A percentile compares a stretch with the other conserved stretches of the same genome.
Conservation (phyloP, 768 basidiomycete genomes). For the Clitopilus hobsonii region DNA sequence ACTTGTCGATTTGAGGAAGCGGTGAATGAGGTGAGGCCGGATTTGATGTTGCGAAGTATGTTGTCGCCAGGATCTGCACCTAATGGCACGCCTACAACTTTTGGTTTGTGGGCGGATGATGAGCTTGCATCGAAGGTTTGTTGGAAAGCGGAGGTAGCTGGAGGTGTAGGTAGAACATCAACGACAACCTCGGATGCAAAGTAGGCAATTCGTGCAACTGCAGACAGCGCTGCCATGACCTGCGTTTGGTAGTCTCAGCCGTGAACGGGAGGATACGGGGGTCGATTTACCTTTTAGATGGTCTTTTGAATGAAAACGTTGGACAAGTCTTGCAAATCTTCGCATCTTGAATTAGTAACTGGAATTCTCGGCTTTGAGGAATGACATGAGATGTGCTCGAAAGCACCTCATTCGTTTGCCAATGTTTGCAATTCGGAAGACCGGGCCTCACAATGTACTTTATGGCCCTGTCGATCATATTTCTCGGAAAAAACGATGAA, state of each 20-base stretch:
- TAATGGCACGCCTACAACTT: constrained; percentile 46
- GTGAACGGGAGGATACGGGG: constrained; percentile 7
- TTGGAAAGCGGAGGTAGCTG: constrained; percentile 37
- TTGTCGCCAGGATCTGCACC: constrained; percentile 64
- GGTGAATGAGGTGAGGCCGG: constrained; percentile 57
- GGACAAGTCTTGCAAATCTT: constrained; percentile 5
- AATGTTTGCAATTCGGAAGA: constrained; percentile 21
- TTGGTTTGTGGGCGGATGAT: constrained; percentile 33
- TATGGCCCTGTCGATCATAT: not conserved
- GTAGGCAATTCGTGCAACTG: constrained; percentile 68
- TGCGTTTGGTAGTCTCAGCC: constrained; percentile 3
- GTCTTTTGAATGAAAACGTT: not conserved
- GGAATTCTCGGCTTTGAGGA: constrained; percentile 4
- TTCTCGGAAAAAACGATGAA: not conserved
- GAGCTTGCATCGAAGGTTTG: constrained; percentile 31
- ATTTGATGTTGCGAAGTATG: constrained; percentile 42
- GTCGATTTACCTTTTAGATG: not conserved
- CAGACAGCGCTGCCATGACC: constrained; percentile 19
- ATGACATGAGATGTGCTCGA: constrained; percentile 26
- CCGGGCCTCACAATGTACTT: not conserved
- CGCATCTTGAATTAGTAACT: constrained; percentile 9
- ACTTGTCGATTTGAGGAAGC: constrained; percentile 45
- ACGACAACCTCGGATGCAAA: constrained; percentile 65
- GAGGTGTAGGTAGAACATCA: constrained; percentile 44
- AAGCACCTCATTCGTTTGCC: constrained; percentile 39